Conservation (phyloP, 768 basidiomycete genomes). For the Neoboletus brunneissimus region DNA sequence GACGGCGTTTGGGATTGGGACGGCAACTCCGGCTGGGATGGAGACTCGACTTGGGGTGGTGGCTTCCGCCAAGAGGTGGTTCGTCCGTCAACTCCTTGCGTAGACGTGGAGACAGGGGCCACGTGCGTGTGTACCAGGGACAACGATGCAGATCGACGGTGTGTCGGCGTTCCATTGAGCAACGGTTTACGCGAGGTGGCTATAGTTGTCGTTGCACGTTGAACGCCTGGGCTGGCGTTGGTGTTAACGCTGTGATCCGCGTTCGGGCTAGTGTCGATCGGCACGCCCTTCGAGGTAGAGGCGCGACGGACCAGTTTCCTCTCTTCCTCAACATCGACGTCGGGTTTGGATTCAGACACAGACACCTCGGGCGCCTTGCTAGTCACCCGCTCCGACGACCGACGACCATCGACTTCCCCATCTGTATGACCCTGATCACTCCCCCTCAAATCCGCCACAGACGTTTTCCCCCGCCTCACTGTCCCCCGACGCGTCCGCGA, state of each 20-base stretch:
- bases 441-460: conserved; percentile 27
- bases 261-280: neutral
- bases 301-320: neutral
- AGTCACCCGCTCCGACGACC: neutral
- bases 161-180: neutral
- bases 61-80: conserved; percentile 13
- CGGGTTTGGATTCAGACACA: neutral
- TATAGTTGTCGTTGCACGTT: conserved; percentile 4
- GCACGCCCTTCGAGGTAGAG: neutral
- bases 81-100: neutral
- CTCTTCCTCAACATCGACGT: neutral
- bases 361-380: neutral
- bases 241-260: neutral
- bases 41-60: neutral
- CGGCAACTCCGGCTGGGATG: neutral
- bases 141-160: conserved; percentile 19
- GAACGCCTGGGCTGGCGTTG: neutral
- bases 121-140: conserved; percentile 1
- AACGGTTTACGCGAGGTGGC: neutral
- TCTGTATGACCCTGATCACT: conserved; percentile 29
- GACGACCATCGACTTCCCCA: conserved; percentile 21
- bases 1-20: neutral
- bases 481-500: conserved; percentile 3
- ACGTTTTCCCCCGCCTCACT: conserved; percentile 16
- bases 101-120: neutral